Base-by-base conservation (phyloP, 345 rosid genomes). In the Linum usitatissimum region DNA sequence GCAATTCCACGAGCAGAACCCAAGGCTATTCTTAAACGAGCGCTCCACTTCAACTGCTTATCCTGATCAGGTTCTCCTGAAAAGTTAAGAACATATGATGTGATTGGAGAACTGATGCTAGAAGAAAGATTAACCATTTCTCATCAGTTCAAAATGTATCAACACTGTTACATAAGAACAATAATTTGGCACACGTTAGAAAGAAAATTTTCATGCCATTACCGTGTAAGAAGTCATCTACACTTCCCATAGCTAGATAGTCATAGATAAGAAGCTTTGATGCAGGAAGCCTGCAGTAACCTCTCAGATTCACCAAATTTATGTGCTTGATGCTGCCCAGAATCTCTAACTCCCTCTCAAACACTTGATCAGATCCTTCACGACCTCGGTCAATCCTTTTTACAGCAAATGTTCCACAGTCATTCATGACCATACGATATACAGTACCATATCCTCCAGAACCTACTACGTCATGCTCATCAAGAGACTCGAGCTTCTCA, bases 361-460 rank as follows among this genome's bases (percentile, higher is more conserved):
- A 92, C 40, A 80, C 93, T 80, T 83, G 86, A 78, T 92, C 96
- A 70, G 91, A 89, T 66, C 98, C 98, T 76, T 89, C 84, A 19
- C 93, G 81, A 62, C 84, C 76, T 53, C 91, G 77, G 61, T 92
- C 98, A 71, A 92, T 82, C 69, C 85, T 81, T 70, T 92, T 92
- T 57, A 92, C 98, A 57, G 98, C 98, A 85, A 89, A 92, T 18
- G 95, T 89, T 68, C 95, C 96, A 76, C 93, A 86, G 76, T 92
- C 95, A 60, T 89, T 92, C 98, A 89, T 92, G 57, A 92, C 96
- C 98, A 92, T 92, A 28, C 98, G 79, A 66, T 87, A 92, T 4
- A 92, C 98, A 9, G 85, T 92, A 59, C 98, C 98, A 71, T 82
- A 92, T n/a, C 98, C 98, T 68, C 98, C 96, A 0, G 98, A 87